Evolutionary conservation across 805 yeast genomes (phyloP), one percentile per base, ranked within the genome.

Genomic region (Candida quercuum): DNA sequence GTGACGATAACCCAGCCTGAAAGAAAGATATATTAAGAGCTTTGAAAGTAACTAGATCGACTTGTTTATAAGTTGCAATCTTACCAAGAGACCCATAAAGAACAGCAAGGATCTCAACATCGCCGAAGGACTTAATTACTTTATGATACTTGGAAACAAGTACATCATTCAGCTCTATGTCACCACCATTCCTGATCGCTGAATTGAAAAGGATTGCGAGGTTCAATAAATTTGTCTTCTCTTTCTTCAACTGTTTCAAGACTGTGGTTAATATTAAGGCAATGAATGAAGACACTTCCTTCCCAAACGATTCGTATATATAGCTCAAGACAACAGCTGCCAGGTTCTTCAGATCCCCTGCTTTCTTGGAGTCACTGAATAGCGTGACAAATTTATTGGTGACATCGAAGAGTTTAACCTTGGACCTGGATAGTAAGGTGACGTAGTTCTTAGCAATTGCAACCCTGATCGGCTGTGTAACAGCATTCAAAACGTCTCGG

Each of bases 201-300:
- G 48, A 38, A 14, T 42, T 47, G 33, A 52, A 38, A 8, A 54
- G 42, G 32, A 36, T 40, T 9, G 53, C 37, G 11, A 49, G 28
- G 42, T 55, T 46, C 15, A 38, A 53, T 38, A 31, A 51, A 48
- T 39, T 38, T 11, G 26, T 32, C 47, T 46, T 38, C 18, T 49
- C 51, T 36, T 63, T 64, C 39, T 63, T 66, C 17, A 67, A 31
- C 16, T 59, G 50, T 40, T 60, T 64, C 37, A 63, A 48, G 6
- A 60, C 31, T 1, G 52, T 39, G 7, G 58, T 36, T 13, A 60
- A 35, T 4, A 65, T 26, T 5, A 60, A 39, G 6, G 71, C 64
- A 2, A 55, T 49, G 28, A 64, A 51, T 1, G 69, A 60, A 6
- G 57, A 49, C 3, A 66, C 41, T 10, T 57, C 57, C 11, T 54